Base-by-base conservation (phyloP, 345 rosid genomes). In the Conringia planisiliqua region DNA sequence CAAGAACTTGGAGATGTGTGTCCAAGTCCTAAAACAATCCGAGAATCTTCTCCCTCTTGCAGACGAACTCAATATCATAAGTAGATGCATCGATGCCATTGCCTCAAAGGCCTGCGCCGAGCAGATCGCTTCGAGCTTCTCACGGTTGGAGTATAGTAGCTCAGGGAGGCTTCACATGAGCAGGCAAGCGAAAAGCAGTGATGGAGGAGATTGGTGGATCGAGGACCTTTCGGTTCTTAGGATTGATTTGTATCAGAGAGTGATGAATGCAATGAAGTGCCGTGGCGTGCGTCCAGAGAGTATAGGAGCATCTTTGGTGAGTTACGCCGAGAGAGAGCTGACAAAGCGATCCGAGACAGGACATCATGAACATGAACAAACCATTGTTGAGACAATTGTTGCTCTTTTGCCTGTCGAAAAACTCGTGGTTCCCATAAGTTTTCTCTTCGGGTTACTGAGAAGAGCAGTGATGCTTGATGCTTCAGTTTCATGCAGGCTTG, bases 251-350 rank as follows among this genome's bases (percentile, higher is more conserved):
- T 94, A 90, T 59, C 89, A 87, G 56, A 85, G 92, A 73, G 90
- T 94, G 61, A 82, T 94, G 72, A 85, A 89, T 16, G 93, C 98
- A 5, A 94, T 94, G 96, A 94, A 89, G 75, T 94, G 91, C 39
- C 97, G 93, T 3, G 98, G 98, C 66, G 95, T 94, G 0, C 96
- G 96, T 39, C 87, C 98, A 2, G 98, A 94, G 87, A 94, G 98
- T 75, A 90, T 91, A 10, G 98, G 96, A 32, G 89, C 90, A 39
- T 94, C 96, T 10, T 86, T 94, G 64, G 80, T 91, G 58, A 90
- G 83, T 75, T 91, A 91, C 57, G 98, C 98, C 0, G 93, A 94
- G 78, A 88, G 79, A 83, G 93, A 88, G 83, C 78, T 94, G 76
- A 90, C 95, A n/a, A 94, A 87, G 83, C 90, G 86, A 73, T 83